These are phyloP conservation scores for Phaffia rhodozyma DNA, from an alignment of 1,284 basidiomycete genomes.

Conservation along the genomic window DNA sequence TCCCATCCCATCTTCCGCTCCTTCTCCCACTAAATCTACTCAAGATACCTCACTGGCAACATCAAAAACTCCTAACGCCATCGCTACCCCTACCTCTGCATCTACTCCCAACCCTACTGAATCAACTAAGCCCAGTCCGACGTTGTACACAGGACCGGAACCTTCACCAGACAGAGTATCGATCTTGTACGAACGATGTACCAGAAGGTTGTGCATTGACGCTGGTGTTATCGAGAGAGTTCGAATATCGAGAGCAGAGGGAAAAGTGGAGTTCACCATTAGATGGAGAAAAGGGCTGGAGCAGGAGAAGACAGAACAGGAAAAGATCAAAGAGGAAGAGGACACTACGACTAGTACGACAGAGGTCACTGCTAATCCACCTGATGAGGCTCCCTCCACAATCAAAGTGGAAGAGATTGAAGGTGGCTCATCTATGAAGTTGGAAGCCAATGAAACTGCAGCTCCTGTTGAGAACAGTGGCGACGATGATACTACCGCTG, in stretches of 20 bases:
- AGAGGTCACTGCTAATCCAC: background rate
- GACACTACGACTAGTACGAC: background rate
- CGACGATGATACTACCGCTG: too few species aligned
- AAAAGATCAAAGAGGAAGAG: conserved; percentile 3
- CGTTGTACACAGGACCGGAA: conserved; percentile 25
- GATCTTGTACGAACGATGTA: conserved; percentile 81
- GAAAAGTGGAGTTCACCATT: conserved; percentile 69
- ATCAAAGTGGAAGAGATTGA: background rate
- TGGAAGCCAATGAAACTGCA: background rate
- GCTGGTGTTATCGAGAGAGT: conserved; percentile 72
- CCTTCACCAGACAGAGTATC: conserved; percentile 48
- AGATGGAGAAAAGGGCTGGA: conserved; percentile 43
- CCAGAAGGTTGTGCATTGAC: conserved; percentile 73
- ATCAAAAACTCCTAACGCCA: too few species aligned
- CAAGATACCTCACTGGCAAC: too few species aligned
- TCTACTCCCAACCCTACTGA: background rate
- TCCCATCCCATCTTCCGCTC: too few species aligned
- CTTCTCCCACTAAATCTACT: too few species aligned
- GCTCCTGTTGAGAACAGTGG: background rate
- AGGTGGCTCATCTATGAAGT: background rate
- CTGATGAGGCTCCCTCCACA: too few species aligned
- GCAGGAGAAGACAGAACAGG: conserved; percentile 27
- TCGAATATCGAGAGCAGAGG: conserved; percentile 66
- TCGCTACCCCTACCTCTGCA: background rate
- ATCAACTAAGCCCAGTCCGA: background rate